Percentiles rank a stretch among this genome's conserved stretches.
phyloP scores from a whole-genome alignment of 176 grass and related monocot genomes.

The Dactylis glomerata region DNA sequence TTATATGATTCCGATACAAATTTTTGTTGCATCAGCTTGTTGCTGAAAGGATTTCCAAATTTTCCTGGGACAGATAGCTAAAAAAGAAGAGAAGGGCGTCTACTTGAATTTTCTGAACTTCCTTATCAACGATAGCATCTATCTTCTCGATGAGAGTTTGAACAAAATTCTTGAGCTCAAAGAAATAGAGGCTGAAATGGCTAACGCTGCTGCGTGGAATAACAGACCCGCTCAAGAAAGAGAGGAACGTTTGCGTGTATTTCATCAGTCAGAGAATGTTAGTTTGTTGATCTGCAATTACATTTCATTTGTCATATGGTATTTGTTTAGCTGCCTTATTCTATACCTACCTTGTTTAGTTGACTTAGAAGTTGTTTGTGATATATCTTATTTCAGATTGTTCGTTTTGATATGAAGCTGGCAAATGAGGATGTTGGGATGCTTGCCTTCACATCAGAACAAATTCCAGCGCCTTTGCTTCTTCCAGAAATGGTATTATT shows the following conservation, averaged over 20 bases:
- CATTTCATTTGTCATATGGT: neutral
- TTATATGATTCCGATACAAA: conserved; percentile 21
- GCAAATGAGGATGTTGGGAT: conserved; percentile 98
- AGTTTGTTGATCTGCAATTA: conserved; percentile 32
- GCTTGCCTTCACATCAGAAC: conserved; percentile 97
- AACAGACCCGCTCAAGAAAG: conserved; percentile 79
- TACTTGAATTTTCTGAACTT: conserved; percentile 99
- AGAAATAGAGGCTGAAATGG: conserved; percentile 97
- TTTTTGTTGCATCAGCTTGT: neutral
- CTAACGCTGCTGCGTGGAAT: conserved; percentile 72
- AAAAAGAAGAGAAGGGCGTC: conserved; percentile 90
- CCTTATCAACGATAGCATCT: conserved; percentile 98
- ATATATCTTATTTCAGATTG: conserved; percentile 58
- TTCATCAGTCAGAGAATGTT: conserved; percentile 92
- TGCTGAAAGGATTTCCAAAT: conserved; percentile 9
- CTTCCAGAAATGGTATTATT: conserved; percentile 90
- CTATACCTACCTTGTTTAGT: neutral
- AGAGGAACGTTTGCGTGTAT: conserved; percentile 82
- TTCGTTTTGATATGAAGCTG: conserved; percentile 95
- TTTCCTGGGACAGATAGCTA: conserved; percentile 66
- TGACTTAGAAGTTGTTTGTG: neutral
- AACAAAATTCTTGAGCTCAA: conserved; percentile 97
- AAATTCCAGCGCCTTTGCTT: conserved; percentile 93
- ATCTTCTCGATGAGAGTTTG: conserved; percentile 98
- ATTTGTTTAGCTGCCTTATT: neutral